Evolutionary conservation across 2,329 filamentous ascomycete species (phyloP).

Genomic region (Fusarium anthophilum): DNA sequence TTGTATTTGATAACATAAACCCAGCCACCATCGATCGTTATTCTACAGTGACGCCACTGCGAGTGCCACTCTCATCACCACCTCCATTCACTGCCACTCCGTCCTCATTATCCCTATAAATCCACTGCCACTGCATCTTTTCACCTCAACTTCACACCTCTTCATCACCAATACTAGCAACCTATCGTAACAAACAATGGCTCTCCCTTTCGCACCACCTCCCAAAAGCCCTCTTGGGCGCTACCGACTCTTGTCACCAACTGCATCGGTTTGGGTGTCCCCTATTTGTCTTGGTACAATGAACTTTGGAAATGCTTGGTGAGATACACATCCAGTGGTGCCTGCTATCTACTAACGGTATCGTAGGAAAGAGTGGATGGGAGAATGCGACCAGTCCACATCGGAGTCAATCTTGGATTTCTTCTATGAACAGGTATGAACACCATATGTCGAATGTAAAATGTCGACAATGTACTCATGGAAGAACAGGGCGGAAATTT

Average conservation of each 20-base stretch:
- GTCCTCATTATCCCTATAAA: neutral
- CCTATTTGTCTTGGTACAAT: slow-evolving; percentile 72
- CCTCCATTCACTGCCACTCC: neutral
- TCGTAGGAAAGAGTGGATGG: slow-evolving; percentile 64
- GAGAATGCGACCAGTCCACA: slow-evolving; percentile 69
- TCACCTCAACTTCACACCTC: neutral
- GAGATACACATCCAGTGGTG: neutral
- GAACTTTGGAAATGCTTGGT: slow-evolving; percentile 70
- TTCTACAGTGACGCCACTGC: neutral
- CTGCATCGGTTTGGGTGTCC: slow-evolving; percentile 72
- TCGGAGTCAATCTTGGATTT: slow-evolving; percentile 73
- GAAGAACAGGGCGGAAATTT: slow-evolving; percentile 67
- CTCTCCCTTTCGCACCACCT: slow-evolving; percentile 53
- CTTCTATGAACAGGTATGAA: slow-evolving; percentile 64
- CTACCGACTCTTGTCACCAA: slow-evolving; percentile 73
- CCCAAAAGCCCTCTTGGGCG: slow-evolving; percentile 69
- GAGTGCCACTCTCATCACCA: neutral
- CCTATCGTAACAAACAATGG: slow-evolving; percentile 15
- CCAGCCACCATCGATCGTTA: neutral
- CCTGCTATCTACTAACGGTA: neutral
- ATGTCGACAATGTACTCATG: slow-evolving; percentile 10
- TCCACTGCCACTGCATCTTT: neutral
- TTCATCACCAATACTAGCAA: neutral
- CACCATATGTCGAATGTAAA: neutral
- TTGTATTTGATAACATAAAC: neutral